Base-by-base conservation (phyloP, 2,329 filamentous ascomycete genomes). In the Tolypocladium pustulatum region DNA sequence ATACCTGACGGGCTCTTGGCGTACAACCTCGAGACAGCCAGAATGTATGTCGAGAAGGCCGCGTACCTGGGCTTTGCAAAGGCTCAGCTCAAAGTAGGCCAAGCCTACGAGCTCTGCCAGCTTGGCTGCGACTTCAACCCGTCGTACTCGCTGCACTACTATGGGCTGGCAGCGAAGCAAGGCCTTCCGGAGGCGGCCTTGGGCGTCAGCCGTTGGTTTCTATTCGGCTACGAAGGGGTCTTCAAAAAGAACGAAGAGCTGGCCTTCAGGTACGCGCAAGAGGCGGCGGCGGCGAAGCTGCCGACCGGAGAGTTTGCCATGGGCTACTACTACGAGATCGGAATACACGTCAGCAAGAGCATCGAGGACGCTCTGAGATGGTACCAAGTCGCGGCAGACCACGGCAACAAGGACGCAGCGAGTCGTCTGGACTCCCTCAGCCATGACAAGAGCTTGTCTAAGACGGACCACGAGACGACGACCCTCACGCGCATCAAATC, bases 281-380 rank as follows among this genome's bases (percentile, higher is more conserved):
- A 93, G 64, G 94, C 94, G 13, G 93, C 94, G 10, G 79, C 84
- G 56, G 83, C 86, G 43, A 91, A 91, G 58, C 81, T 97, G 55
- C 81, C 91, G 0, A 97, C 92, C 0, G 94, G 92, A 55, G 91
- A 97, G 72, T 99, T 99, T 68, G 94, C 94, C 32, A 84, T 99
- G 79, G 93, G 93, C 13, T 99, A 99, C 73, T 99, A 97, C 75
- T 85, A 94, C 70, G 94, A 99, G 72, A 95, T 99, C 65, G 94
- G 94, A 65, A 96, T 99, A 69, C 87, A 91, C 68, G 89, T 95
- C 30, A 83, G 85, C n/a, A 88, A 90, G 63, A 90, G 93, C 69
- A 75, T 97, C 49, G 82, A 85, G 55, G 89, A 94, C 70, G 93
- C 94, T 1, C 81, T 88, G 62, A 85, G 81, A 63, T 99, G 94